Base-by-base conservation (phyloP, 768 basidiomycete species). In the Mycena polygramma region DNA sequence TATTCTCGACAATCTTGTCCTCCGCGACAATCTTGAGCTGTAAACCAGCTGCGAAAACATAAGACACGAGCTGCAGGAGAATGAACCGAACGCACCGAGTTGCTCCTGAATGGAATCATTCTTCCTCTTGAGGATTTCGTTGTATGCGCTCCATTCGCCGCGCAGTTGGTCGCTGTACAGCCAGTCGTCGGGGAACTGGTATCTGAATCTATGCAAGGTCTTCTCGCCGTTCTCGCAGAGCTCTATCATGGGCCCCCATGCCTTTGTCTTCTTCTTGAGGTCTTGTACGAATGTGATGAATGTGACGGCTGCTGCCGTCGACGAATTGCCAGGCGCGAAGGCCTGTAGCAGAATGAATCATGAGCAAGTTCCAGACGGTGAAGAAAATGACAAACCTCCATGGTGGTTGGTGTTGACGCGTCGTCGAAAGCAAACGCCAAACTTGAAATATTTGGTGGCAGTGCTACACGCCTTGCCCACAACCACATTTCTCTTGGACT, bases 251-350 rank as follows among this genome's bases (percentile, higher is more conserved):
- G 96, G 95, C 20, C 91, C 92, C 98, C 98, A 99, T 89, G 92
- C 87, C 83, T 94, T 94, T 65, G 95, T 95, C 85, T 97, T 98
- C 79, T 93, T 92, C 85, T 99, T 99, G 75, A 99, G 88, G 86
- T 99, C 98, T 82, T 99, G 98, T 3, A 99, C 97, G 78, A 98
- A 99, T 30, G 98, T 99, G 82, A 99, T 99, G 82, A 99, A 98
- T 2, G 95, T 94, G 74, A 99, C 98, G 81, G 98, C 96, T 60
- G 97, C 96, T 55, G 97, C 97, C 81, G 98, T 99, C 72, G 97
- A 97, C 41, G 94, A 94, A 78, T 92, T 94, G 79, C 89, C 87
- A 81, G 92, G 88, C 83, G 90, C 88, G 77, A 94, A 90, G 67
- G 83, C 88, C 91, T 92, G 45, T 37, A 46, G n/a, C 6, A 43